Base-by-base conservation (phyloP, 441 rosid genomes). In the Manihot esculenta region DNA sequence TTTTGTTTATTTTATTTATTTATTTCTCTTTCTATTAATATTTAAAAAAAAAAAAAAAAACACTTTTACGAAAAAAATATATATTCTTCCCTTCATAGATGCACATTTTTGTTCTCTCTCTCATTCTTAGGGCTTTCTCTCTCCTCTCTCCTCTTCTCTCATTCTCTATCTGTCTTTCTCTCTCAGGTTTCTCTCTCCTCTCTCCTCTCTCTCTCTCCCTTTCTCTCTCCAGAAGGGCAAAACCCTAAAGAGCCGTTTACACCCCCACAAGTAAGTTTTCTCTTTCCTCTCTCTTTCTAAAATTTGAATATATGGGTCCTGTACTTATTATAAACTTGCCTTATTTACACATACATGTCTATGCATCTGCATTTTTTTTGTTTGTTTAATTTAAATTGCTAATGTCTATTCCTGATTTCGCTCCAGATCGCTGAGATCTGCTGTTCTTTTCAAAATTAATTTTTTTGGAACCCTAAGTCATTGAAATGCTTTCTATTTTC, bases 201-300 rank as follows among this genome's bases (percentile, higher is more conserved):
- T 59, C 76, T 35, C 41, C 41, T 82, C 79, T 20, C 13, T 65
- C 41, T 35, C 41, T 35, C 41, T 35, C 41, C 41, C 41, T 35
- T 35, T 35, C 96, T 87, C 92, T 87, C 88, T 83, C 87, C 92
- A 74, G 95, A 84, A 87, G 84, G 83, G 83, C 84, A 83, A 86
- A 89, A 86, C 89, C 89, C 89, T 83, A 84, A 87, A 85, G 90
- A 76, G 85, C 83, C 89, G 90, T 92, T 87, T 87, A 80, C 95
- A 78, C 82, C 79, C 84, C 82, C 84, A 4, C 41, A 84, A 81
- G 97, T 90, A 88, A 89, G 94, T 85, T 89, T 82, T 86, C 90
- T 90, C 95, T 93, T 84, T 80, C 81, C 86, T 79, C 80, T 76
- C 79, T 63, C 66, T 74, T 73, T 70, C 73, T 81, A 78, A 67